Evolutionary conservation across 768 basidiomycete species (phyloP).

Genomic region (Asterophora lycoperdoides): DNA sequence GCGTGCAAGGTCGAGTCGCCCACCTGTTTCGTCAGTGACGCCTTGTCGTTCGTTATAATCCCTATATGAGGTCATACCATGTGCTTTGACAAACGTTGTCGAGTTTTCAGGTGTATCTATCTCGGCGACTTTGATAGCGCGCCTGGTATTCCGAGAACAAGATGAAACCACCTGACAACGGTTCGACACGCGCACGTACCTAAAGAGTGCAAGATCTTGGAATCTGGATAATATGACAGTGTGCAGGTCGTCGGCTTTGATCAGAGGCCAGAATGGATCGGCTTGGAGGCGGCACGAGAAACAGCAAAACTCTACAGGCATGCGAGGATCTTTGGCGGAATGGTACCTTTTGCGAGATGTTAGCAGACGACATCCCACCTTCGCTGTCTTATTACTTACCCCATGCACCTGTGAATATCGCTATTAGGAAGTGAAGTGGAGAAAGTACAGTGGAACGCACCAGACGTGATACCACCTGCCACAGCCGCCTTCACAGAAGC

Average conservation of each 20-base stretch:
- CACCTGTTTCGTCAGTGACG: constrained; percentile 34
- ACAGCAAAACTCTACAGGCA: constrained; percentile 62
- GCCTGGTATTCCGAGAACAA: constrained; percentile 7
- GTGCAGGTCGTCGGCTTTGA: constrained; percentile 49
- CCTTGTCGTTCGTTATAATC: background rate
- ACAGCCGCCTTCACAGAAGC: constrained; percentile 73
- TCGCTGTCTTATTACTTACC: constrained; percentile 28
- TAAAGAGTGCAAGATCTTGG: constrained; percentile 65
- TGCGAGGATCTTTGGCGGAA: constrained; percentile 47
- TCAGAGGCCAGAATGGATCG: constrained; percentile 67
- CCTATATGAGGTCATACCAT: constrained; percentile 40
- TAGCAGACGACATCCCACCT: background rate
- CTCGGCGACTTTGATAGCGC: constrained; percentile 43
- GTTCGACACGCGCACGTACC: constrained; percentile 29
- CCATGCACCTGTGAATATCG: constrained; percentile 49
- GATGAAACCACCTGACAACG: background rate
- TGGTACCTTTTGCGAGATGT: constrained; percentile 48
- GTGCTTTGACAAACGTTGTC: constrained; percentile 52
- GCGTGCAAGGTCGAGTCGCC: constrained; percentile 48
- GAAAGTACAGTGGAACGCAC: constrained; percentile 34
- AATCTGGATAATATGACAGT: constrained; percentile 58
- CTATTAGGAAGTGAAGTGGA: background rate
- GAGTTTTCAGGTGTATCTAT: constrained; percentile 36
- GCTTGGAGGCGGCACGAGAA: constrained; percentile 71
- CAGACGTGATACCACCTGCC: constrained; percentile 73